These are phyloP conservation scores for Phytophthora pistaciae DNA, from an alignment of 352 stramenopile species.

Conservation along the genomic window DNA sequence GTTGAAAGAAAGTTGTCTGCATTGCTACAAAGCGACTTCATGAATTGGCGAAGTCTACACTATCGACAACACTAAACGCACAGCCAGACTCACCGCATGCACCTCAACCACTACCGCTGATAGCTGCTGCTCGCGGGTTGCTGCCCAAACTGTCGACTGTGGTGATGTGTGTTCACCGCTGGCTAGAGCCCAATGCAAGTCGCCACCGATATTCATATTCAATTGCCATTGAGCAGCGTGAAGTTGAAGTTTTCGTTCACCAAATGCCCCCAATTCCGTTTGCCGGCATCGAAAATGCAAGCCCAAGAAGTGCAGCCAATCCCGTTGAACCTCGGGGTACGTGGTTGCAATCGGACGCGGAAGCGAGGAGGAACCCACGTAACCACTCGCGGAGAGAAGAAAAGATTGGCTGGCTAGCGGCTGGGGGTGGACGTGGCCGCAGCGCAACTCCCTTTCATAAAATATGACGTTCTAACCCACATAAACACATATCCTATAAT, in stretches of 20 bases:
- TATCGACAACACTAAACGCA: not conserved
- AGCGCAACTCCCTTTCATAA: constrained; percentile 9
- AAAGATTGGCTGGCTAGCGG: constrained; percentile 52
- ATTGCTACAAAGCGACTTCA: not conserved
- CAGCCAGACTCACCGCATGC: not conserved
- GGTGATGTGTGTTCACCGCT: not conserved
- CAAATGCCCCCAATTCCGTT: not conserved
- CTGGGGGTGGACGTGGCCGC: constrained; percentile 39
- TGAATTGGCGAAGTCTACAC: not conserved
- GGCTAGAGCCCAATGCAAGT: not conserved
- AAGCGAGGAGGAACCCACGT: constrained; percentile 34
- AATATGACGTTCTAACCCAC: not conserved
- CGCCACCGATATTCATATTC: not conserved
- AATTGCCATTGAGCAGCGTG: not conserved
- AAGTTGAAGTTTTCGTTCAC: constrained; percentile 27
- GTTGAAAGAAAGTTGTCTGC: not conserved
- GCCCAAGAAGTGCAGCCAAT: not conserved
- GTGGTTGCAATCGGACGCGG: constrained; percentile 15
- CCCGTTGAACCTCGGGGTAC: constrained; percentile 14
- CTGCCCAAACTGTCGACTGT: too few relatives aligned
- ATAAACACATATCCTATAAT: not conserved
- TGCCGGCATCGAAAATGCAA: not conserved
- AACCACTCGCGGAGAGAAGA: constrained; percentile 40
- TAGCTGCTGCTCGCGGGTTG: not conserved
- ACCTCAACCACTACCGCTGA: not conserved